Evolutionary conservation across 2,329 filamentous ascomycete genomes (phyloP).

Genomic region (Ilyonectria robusta): DNA sequence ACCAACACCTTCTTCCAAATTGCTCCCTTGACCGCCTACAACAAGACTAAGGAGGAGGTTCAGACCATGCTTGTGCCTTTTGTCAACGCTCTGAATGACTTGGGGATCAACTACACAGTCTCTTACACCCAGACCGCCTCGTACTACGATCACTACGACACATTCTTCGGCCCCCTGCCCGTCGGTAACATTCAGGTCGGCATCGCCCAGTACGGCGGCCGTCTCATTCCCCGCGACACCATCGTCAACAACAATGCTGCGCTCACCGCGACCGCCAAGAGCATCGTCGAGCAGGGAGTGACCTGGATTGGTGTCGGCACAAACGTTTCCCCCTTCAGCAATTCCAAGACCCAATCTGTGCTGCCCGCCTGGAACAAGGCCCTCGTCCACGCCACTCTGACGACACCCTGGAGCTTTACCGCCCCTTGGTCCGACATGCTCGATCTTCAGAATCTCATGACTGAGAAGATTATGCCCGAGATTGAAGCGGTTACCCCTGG

Average conservation of each 20-base stretch:
- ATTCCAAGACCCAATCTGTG: slow-evolving; percentile 51
- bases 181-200: slow-evolving; percentile 51
- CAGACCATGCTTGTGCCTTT: slow-evolving; percentile 57
- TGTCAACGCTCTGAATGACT: slow-evolving; percentile 10
- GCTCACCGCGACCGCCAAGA: slow-evolving; percentile 22
- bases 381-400: slow-evolving; percentile 49
- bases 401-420: slow-evolving; percentile 47
- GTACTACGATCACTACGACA: slow-evolving; percentile 60
- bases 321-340: slow-evolving; percentile 46
- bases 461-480: slow-evolving; percentile 43
- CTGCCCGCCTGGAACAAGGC: slow-evolving; percentile 59
- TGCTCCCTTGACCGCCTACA: slow-evolving; percentile 59
- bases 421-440: slow-evolving; percentile 48
- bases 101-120: neutral
- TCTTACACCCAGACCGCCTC: slow-evolving; percentile 25
- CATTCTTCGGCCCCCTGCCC: slow-evolving; percentile 58
- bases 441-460: slow-evolving; percentile 48
- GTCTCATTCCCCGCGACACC: slow-evolving; percentile 2
- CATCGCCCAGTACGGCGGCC: slow-evolving; percentile 8
- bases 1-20: slow-evolving; percentile 60
- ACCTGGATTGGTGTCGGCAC: slow-evolving; percentile 49
- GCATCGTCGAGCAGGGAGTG: slow-evolving; percentile 41
- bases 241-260: neutral
- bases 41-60: slow-evolving; percentile 59
- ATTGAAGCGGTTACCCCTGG: slow-evolving; percentile 55